A percentile compares a stretch with the other conserved stretches of the same genome.
phyloP scores from a whole-genome alignment of 2,329 filamentous ascomycete species.

The Sordariomycetes sp. region DNA sequence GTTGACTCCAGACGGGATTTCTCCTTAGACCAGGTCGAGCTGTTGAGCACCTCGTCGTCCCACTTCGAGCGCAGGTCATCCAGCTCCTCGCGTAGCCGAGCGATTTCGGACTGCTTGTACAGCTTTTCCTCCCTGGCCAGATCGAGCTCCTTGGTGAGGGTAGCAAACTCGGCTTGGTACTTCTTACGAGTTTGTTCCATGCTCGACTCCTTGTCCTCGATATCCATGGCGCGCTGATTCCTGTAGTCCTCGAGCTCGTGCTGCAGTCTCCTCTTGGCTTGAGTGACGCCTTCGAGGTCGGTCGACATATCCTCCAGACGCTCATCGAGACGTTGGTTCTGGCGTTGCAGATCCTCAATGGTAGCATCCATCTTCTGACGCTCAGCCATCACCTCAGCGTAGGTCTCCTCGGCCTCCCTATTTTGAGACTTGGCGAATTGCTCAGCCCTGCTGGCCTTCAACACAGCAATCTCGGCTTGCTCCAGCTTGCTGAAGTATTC shows the following conservation, averaged over 20 bases:
- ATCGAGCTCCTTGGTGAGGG: slow-evolving; percentile 84
- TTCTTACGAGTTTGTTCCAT: slow-evolving; percentile 97
- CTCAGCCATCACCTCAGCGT: slow-evolving; percentile 82
- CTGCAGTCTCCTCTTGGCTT: slow-evolving; percentile 89
- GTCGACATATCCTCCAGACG: slow-evolving; percentile 85
- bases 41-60: slow-evolving; percentile 97
- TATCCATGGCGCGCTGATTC: slow-evolving; percentile 87
- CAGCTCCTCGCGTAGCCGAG: slow-evolving; percentile 85
- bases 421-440: slow-evolving; percentile 89
- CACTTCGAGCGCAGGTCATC: slow-evolving; percentile 93
- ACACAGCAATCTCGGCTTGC: slow-evolving; percentile 88
- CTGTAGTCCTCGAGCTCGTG: slow-evolving; percentile 97
- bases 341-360: slow-evolving; percentile 83
- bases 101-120: slow-evolving; percentile 80
- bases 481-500: slow-evolving; percentile 97
- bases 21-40: slow-evolving; percentile 96
- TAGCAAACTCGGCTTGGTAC: slow-evolving; percentile 88
- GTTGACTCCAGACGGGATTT: slow-evolving; percentile 87
- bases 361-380: slow-evolving; percentile 80
- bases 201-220: slow-evolving; percentile 91
- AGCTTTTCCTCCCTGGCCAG: slow-evolving; percentile 82
- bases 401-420: slow-evolving; percentile 84
- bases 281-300: slow-evolving; percentile 74
- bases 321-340: slow-evolving; percentile 84
- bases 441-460: slow-evolving; percentile 86